Base-by-base conservation (phyloP, 225 moss, liverwort and hornwort genomes). In the Pseudoscleropodium purum region DNA sequence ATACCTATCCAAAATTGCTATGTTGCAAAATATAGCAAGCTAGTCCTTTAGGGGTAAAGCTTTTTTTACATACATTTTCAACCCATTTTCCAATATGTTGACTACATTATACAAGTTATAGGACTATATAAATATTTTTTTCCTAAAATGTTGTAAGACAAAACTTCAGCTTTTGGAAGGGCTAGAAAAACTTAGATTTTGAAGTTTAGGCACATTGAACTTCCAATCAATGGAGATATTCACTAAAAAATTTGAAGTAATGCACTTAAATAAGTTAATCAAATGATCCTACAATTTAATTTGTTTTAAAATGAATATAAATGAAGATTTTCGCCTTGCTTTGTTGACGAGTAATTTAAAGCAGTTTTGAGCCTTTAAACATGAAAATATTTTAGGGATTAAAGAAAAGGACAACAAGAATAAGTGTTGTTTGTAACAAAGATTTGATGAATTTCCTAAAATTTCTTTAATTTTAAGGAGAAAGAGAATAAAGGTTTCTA, bases 221-320 rank as follows among this genome's bases (percentile, higher is more conserved):
- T n/a, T n/a, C 12, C 19, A n/a, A n/a, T 23, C 7, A 1, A 24
- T 13, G 13, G 21, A 2, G 4, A n/a, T n/a, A 69, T n/a, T 68
- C 6, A 69, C 12, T 23, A 69, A 3, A 33, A 23, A 11, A 18
- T 23, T 69, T 69, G 23, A 13, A 2, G 2, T 13, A 23, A 23
- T 69, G 1, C 12, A n/a, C 10, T 66, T 66, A 10, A 36, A 5
- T 36, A 66, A n/a, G 2, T 15, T 69, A 23, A n/a, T 4, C 4
- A 69, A n/a, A 69, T 7, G 4, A 23, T 69, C 7, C 7, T n/a
- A 13, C 4, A 4, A 0, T 7, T n/a, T 11, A 2, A 69, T n/a
- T n/a, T n/a, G 4, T 23, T 23, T 68, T 11, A 13, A 37, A 13
- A 23, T 69, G 13, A n/a, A 13, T 69, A n/a, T 20, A 20, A 2